Percentiles rank a stretch among this genome's conserved stretches.
Conservation (phyloP, 306 rosid species). For the Quercus dentata region DNA sequence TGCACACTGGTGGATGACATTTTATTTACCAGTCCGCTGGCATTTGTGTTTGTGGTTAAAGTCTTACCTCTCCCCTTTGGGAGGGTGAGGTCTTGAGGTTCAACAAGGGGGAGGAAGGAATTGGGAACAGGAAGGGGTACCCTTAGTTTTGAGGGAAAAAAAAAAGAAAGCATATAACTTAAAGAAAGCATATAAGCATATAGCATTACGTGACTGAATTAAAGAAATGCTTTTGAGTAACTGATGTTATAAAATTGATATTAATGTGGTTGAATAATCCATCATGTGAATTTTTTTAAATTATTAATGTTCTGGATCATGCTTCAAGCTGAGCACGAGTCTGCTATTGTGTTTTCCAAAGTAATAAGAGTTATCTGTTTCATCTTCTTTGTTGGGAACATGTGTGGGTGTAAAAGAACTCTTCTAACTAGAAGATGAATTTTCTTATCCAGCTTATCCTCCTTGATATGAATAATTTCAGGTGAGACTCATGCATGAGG, state of each 20-base stretch:
- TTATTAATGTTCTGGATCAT: background rate
- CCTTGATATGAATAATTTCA: slow-evolving; percentile 28
- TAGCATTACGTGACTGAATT: background rate
- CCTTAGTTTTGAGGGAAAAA: background rate
- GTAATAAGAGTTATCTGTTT: background rate
- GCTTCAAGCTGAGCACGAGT: background rate
- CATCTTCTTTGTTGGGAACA: slow-evolving; percentile 6
- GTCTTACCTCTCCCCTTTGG: background rate
- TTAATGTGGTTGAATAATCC: background rate
- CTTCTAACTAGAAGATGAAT: background rate
- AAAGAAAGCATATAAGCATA: no score
- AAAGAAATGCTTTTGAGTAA: no score
- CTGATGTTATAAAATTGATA: no score
- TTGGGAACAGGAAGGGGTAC: background rate
- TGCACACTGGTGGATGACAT: background rate
- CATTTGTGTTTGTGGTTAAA: background rate
- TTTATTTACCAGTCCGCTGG: background rate
- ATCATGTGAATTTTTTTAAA: background rate
- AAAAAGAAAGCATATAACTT: background rate
- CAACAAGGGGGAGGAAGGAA: background rate
- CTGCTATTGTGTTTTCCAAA: background rate
- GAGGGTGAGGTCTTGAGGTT: background rate
- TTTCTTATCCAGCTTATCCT: slow-evolving; percentile 10
- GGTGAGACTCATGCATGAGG: slow-evolving; percentile 90
- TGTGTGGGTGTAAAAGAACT: background rate